These are phyloP conservation scores for Oidium heveae DNA, from an alignment of 2,329 filamentous ascomycete genomes.

Conservation along the genomic window DNA sequence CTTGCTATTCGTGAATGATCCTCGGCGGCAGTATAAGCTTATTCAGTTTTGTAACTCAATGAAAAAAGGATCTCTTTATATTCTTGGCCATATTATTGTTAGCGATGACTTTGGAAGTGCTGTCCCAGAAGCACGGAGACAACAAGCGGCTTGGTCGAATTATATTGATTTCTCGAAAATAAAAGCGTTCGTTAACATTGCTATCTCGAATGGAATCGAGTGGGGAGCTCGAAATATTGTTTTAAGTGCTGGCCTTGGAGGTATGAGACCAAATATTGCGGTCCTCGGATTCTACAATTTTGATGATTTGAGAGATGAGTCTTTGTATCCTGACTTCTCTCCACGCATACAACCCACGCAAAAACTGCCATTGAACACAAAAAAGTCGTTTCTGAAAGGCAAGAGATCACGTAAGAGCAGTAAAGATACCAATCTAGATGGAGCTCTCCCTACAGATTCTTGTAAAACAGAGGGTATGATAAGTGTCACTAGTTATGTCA, in stretches of 20 bases:
- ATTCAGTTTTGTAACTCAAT: slow-evolving; percentile 82
- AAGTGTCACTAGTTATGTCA: slow-evolving; percentile 49
- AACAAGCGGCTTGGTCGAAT: slow-evolving; percentile 56
- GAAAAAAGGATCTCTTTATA: slow-evolving; percentile 64
- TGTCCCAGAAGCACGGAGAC: slow-evolving; percentile 55
- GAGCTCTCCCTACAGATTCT: slow-evolving; percentile 39
- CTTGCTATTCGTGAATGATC: slow-evolving; percentile 59
- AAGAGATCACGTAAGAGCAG: slow-evolving; percentile 25
- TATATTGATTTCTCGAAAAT: slow-evolving; percentile 71
- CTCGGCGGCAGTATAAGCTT: slow-evolving; percentile 54
- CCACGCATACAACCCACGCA: slow-evolving; percentile 16
- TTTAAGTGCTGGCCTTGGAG: slow-evolving; percentile 55
- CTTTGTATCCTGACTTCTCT: slow-evolving; percentile 30
- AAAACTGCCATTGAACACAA: neutral
- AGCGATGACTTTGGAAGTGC: slow-evolving; percentile 57
- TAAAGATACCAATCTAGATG: slow-evolving; percentile 28
- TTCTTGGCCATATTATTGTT: slow-evolving; percentile 70
- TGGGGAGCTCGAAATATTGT: slow-evolving; percentile 73
- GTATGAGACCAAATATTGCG: slow-evolving; percentile 75
- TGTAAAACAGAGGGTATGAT: slow-evolving; percentile 45
- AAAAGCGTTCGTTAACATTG: slow-evolving; percentile 73
- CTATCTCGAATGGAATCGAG: slow-evolving; percentile 57
- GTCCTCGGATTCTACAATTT: slow-evolving; percentile 61
- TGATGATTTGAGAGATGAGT: slow-evolving; percentile 41
- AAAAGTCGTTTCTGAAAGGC: slow-evolving; percentile 3